Evolutionary conservation across 176 grass and related monocot species (phyloP).

Genomic region (Cymbopogon citratus): DNA sequence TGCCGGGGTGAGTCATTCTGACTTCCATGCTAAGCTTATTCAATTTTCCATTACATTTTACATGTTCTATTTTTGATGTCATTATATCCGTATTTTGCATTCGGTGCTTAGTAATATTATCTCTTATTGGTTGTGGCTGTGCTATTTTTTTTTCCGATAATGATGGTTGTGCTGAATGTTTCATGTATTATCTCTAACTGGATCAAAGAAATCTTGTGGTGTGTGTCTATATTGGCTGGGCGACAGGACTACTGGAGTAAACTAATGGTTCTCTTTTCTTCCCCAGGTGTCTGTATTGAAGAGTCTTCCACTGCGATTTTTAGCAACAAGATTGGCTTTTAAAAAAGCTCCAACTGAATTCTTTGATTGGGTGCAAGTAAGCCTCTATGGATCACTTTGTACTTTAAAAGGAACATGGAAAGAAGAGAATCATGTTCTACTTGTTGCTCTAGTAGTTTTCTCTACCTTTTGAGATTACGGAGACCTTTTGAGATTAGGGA

Average conservation of each 20-base stretch:
- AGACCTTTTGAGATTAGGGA: neutral
- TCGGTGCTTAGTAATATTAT: neutral
- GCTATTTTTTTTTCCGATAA: neutral
- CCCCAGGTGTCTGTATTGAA: conserved; percentile 69
- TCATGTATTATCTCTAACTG: neutral
- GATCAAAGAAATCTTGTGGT: neutral
- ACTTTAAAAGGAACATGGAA: neutral
- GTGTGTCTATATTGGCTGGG: neutral
- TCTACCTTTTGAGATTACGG: neutral
- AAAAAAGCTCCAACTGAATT: conserved; percentile 44
- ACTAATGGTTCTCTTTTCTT: neutral
- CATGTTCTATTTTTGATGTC: neutral
- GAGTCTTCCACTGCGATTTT: conserved; percentile 60
- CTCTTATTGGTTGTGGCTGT: neutral
- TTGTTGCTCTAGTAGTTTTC: conserved; percentile 9
- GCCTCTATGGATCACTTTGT: conserved; percentile 9
- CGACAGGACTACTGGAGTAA: neutral
- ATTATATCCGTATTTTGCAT: conserved; percentile 6
- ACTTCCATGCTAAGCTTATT: neutral
- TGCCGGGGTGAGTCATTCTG: conserved; percentile 54
- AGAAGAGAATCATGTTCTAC: neutral
- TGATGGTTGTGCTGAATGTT: neutral
- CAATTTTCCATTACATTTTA: neutral
- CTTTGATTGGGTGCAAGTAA: conserved; percentile 76
- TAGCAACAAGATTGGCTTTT: conserved; percentile 60